A percentile compares a stretch with the other conserved stretches of the same genome.
Conservation (phyloP, 2,329 filamentous ascomycete species). For the Myotisia sp. region DNA sequence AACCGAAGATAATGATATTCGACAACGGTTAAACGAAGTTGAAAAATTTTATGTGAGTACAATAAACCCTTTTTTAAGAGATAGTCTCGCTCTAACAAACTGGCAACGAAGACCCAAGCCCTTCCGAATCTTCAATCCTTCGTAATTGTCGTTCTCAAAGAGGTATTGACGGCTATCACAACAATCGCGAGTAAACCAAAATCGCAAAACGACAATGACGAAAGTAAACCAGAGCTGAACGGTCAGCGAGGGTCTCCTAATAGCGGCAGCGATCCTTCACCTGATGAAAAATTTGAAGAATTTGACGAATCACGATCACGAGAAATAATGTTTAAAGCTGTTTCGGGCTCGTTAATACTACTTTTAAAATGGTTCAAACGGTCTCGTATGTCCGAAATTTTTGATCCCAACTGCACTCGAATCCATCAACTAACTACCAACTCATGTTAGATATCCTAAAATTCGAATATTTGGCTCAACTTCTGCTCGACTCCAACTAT, state of each 20-base stretch:
- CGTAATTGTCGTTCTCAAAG: conserved; percentile 81
- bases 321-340: conserved; percentile 81
- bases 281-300: conserved; percentile 65
- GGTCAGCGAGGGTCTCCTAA: conserved; percentile 30
- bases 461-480: conserved; percentile 87
- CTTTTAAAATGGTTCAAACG: conserved; percentile 92
- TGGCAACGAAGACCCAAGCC: conserved; percentile 40
- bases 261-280: no score
- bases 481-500: conserved; percentile 89
- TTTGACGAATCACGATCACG: conserved; percentile 66
- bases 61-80: not conserved
- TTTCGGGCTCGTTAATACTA: conserved; percentile 77
- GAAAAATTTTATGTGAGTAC: conserved; percentile 71
- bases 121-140: conserved; percentile 82
- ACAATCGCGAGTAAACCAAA: conserved; percentile 51
- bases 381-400: conserved; percentile 63
- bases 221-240: conserved; percentile 32
- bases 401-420: not conserved
- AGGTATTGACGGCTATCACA: conserved; percentile 74
- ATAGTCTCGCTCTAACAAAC: not conserved
- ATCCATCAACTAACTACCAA: not conserved
- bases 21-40: conserved; percentile 53
- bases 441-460: conserved; percentile 73
- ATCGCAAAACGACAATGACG: conserved; percentile 29
- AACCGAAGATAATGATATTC: conserved; percentile 26